Conservation (phyloP, 306 rosid genomes). For the Dryas alaskensis region DNA sequence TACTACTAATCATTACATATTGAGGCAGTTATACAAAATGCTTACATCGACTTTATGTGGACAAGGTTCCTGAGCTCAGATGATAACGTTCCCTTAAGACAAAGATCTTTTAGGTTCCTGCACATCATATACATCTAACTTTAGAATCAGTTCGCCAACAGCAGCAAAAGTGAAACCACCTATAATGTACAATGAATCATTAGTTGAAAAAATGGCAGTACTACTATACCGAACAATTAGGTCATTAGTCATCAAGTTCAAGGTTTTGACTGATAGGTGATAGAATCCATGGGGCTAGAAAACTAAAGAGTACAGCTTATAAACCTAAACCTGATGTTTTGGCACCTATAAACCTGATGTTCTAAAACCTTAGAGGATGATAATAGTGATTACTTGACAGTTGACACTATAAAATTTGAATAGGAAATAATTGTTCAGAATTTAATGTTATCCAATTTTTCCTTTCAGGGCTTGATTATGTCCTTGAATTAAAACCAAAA, state of each 20-base stretch:
- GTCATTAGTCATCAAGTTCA: background rate
- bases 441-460: background rate
- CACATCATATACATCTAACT: constrained; percentile 19
- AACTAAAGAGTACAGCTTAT: background rate
- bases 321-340: background rate
- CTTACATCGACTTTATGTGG: constrained; percentile 79
- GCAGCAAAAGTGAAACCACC: background rate
- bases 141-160: constrained; percentile 10
- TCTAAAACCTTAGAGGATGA: background rate
- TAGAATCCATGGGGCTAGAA: background rate
- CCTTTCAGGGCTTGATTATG: background rate
- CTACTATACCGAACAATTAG: background rate
- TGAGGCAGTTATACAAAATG: constrained; percentile 8
- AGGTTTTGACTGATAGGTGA: background rate
- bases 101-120: constrained; percentile 79
- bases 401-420: no score
- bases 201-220: background rate
- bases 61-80: constrained; percentile 60
- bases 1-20: constrained; percentile 12
- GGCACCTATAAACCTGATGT: background rate
- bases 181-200: background rate
- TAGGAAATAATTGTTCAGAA: no score
- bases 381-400: background rate
- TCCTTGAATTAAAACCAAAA: background rate
- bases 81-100: constrained; percentile 71